Base-by-base conservation (phyloP, 495 filamentous ascomycete genomes). In the Podospora appendiculata region DNA sequence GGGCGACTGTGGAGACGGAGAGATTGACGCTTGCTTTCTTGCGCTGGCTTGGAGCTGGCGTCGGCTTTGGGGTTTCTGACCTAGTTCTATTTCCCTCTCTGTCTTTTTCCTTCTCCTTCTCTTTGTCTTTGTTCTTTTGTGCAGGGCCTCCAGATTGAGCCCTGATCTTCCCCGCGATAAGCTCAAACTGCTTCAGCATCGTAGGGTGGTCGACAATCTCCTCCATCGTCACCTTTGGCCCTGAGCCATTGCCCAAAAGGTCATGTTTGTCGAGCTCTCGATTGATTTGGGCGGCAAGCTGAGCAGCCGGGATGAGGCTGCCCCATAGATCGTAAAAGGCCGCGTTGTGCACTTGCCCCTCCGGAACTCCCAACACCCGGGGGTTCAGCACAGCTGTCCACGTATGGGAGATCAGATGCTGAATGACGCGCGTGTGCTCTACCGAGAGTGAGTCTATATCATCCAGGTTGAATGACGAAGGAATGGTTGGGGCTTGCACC, bases 311-410 rank as follows among this genome's bases (percentile, higher is more conserved):
- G 45, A 75, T 62, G 12, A 74, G 56, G 3, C 71, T 69, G 9
- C 73, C 73, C 72, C 72, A 77, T 10, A 75, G 69, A 41, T 77
- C 73, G 48, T 67, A 77, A 48, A 77, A 77, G 0, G 72, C 69
- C 5, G 73, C 73, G 7, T 68, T 68, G 47, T 72, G 72, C 10
- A 74, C 62, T 49, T 65, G 66, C 1, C 48, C 44, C 12, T 77
- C 71, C 0, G 71, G 65, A 3, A 74, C 67, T 12, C 70, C 68
- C 17, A 75, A 44, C 4, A 56, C 61, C 10, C 66, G 58, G 4
- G 70, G 69, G 11, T 74, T 71, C 8, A 77, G 60, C 6, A 71
- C 62, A 0, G 63, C 43, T 1, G 70, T 63, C 73, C 73, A 77
- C 0, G 69, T 64, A 8, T 66, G 48, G 0, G 67, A 64, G 32